Conservation (phyloP, 768 basidiomycete genomes). For the Hericium alpestre region DNA sequence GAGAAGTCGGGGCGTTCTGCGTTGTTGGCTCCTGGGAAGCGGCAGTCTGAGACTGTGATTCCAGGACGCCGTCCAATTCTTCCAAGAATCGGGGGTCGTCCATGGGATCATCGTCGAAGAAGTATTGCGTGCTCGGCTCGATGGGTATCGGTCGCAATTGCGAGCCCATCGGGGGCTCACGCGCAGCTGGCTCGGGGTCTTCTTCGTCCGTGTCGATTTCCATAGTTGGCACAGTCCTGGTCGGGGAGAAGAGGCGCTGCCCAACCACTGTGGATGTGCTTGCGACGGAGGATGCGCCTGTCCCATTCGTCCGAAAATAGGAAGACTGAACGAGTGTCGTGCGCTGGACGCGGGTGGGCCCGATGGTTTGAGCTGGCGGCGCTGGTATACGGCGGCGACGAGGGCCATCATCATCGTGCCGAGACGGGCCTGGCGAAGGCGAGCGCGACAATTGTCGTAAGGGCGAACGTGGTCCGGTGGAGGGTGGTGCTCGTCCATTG, state of each 20-base stretch:
- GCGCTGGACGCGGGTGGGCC: neutral
- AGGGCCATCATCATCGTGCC: neutral
- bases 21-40: neutral
- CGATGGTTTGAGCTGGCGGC: neutral
- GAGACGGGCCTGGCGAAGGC: neutral
- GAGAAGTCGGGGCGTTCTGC: neutral
- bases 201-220: neutral
- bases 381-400: neutral
- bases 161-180: neutral
- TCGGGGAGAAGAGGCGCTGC: neutral
- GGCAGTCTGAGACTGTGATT: neutral
- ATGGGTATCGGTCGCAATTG: neutral
- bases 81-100: neutral
- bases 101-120: neutral
- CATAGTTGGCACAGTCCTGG: neutral
- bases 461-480: slow-evolving; percentile 5
- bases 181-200: neutral
- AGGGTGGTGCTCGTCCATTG: neutral
- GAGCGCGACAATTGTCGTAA: neutral
- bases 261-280: neutral
- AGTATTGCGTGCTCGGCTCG: neutral
- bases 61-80: neutral
- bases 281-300: neutral
- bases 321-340: neutral
- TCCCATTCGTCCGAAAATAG: neutral